Percentiles rank a stretch among this genome's conserved stretches.
These are phyloP conservation scores for Podospora anserina DNA, from an alignment of 495 filamentous ascomycete genomes.

Conservation along the genomic window DNA sequence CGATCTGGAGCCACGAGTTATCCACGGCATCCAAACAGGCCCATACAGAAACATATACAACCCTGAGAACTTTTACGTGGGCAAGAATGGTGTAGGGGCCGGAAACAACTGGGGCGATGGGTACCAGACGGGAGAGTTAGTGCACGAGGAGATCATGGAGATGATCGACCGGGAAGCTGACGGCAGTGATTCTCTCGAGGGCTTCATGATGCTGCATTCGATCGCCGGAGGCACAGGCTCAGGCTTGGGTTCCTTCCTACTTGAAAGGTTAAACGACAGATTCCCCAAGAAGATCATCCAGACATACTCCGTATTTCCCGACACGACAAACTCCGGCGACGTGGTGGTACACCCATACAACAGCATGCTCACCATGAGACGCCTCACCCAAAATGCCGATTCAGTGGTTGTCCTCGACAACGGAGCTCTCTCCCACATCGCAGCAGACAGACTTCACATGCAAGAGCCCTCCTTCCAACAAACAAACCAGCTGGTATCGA, in stretches of 20 bases:
- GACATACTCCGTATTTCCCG: constrained; percentile 97
- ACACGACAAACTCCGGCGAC: constrained; percentile 75
- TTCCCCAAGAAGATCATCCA: constrained; percentile 99
- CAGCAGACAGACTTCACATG: constrained; percentile 88
- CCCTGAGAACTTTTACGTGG: constrained; percentile 96
- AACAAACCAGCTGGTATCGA: constrained; percentile 95
- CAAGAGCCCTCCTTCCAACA: constrained; percentile 94
- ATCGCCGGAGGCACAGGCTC: constrained; percentile 97
- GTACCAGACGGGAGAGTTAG: constrained; percentile 84
- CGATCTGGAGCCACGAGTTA: constrained; percentile 90
- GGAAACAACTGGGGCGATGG: constrained; percentile 98
- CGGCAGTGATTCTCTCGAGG: constrained; percentile 94
- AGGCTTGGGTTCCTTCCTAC: constrained; percentile 85
- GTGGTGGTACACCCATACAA: constrained; percentile 99
- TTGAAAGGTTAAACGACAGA: constrained; percentile 95
- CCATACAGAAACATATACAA: constrained; percentile 98
- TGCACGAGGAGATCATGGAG: constrained; percentile 96
- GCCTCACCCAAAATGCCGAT: constrained; percentile 93
- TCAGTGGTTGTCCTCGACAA: constrained; percentile 98
- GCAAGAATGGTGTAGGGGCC: constrained; percentile 85
- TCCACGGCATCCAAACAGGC: constrained; percentile 86
- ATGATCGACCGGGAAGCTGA: constrained; percentile 99
- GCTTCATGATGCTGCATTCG: constrained; percentile 97
- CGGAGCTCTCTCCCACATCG: constrained; percentile 87
- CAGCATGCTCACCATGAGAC: constrained; percentile 84